These are phyloP conservation scores for Neurospora hispaniola DNA, from an alignment of 495 filamentous ascomycete species.

Conservation along the genomic window DNA sequence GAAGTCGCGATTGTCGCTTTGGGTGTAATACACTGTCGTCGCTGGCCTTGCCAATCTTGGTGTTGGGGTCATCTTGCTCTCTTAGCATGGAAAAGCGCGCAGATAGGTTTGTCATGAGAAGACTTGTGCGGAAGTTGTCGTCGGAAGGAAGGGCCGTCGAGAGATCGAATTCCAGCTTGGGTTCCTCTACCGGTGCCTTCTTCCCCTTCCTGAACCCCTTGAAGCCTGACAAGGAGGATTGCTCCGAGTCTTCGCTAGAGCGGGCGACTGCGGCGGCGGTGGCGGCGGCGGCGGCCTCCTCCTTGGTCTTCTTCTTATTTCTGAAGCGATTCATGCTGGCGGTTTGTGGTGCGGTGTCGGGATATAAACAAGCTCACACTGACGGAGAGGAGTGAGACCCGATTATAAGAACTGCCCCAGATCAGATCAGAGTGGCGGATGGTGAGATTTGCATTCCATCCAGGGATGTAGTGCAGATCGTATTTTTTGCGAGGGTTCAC, in stretches of 20 bases:
- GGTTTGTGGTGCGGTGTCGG: not conserved
- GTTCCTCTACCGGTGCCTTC: conserved; percentile 45
- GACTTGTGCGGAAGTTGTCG: conserved; percentile 93
- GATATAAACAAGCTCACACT: not conserved
- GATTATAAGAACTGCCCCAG: not conserved
- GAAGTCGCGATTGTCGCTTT: conserved; percentile 63
- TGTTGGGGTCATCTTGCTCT: conserved; percentile 83
- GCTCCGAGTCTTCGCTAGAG: conserved; percentile 41
- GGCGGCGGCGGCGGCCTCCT: conserved; percentile 33
- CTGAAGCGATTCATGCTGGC: conserved; percentile 63
- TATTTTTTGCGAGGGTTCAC: not conserved
- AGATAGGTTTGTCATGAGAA: conserved; percentile 90
- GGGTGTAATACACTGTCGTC: conserved; percentile 87
- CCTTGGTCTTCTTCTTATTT: conserved; percentile 58
- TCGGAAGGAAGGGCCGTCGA: conserved; percentile 61
- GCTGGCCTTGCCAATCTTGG: conserved; percentile 82
- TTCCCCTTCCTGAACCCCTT: conserved; percentile 49
- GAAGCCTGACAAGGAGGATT: conserved; percentile 31
- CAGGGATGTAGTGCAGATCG: not conserved
- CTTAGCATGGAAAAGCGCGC: conserved; percentile 93
- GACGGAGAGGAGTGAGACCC: not conserved
- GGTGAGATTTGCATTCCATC: not conserved
- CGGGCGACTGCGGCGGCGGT: conserved; percentile 26
- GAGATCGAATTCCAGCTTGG: conserved; percentile 61
- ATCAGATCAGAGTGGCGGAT: not conserved